A percentile compares a stretch with the other conserved stretches of the same genome.
These are phyloP conservation scores for Cercospora canescens DNA, from an alignment of 2,329 filamentous ascomycete species.

Conservation along the genomic window DNA sequence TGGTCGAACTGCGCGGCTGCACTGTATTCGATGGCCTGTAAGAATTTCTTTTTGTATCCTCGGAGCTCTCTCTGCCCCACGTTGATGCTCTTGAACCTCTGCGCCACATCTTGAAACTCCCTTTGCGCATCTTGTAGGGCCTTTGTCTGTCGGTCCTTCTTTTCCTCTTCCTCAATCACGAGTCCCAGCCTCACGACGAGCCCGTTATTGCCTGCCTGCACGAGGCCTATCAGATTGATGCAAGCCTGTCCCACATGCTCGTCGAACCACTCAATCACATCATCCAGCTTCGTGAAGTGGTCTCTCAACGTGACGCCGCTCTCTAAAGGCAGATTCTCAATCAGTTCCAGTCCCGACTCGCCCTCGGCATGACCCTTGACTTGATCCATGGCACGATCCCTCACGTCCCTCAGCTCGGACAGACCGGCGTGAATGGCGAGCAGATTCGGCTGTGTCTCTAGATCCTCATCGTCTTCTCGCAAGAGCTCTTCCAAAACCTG, in stretches of 20 bases:
- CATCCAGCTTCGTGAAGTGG: slow-evolving; percentile 84
- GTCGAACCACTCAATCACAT: slow-evolving; percentile 91
- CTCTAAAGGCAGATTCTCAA: slow-evolving; percentile 67
- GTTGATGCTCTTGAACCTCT: slow-evolving; percentile 91
- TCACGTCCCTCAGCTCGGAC: slow-evolving; percentile 86
- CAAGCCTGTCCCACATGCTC: slow-evolving; percentile 88
- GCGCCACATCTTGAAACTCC: slow-evolving; percentile 92
- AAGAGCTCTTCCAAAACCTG: slow-evolving; percentile 75
- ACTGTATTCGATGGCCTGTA: slow-evolving; percentile 73
- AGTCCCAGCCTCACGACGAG: slow-evolving; percentile 89
- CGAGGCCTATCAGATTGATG: slow-evolving; percentile 83
- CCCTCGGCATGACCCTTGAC: slow-evolving; percentile 73
- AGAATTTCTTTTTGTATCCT: slow-evolving; percentile 95
- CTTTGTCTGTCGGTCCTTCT: slow-evolving; percentile 87
- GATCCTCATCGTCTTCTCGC: slow-evolving; percentile 77
- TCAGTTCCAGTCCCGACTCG: slow-evolving; percentile 94
- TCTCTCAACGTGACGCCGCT: slow-evolving; percentile 75
- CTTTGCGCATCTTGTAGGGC: slow-evolving; percentile 92
- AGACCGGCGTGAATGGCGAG: slow-evolving; percentile 88
- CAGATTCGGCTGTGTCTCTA: slow-evolving; percentile 88
- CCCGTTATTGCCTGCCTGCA: slow-evolving; percentile 82
- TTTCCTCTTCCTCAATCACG: slow-evolving; percentile 93
- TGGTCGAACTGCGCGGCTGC: slow-evolving; percentile 73
- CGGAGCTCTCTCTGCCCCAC: slow-evolving; percentile 81
- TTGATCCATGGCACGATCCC: slow-evolving; percentile 95